phyloP scores from a whole-genome alignment of 2,329 filamentous ascomycete genomes.

The Epichloe aotearoae region DNA sequence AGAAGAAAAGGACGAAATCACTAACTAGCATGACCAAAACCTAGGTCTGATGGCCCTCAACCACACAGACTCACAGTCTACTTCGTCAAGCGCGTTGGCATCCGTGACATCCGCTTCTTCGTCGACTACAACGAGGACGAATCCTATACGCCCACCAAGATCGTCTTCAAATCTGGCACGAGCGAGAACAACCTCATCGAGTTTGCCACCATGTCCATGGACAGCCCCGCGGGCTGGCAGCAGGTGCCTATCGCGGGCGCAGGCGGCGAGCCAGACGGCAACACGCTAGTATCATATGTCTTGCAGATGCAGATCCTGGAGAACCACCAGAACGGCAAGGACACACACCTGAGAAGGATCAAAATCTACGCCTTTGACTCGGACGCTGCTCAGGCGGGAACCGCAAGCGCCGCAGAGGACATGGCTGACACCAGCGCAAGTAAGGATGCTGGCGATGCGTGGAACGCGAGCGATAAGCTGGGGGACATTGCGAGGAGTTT shows the following conservation, averaged over 20 bases:
- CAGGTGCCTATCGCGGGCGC: constrained; percentile 53
- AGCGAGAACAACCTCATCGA: constrained; percentile 84
- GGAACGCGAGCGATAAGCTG: constrained; percentile 10
- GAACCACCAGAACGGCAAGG: constrained; percentile 98
- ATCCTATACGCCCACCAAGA: constrained; percentile 90
- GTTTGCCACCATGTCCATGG: constrained; percentile 68
- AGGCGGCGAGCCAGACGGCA: constrained; percentile 49
- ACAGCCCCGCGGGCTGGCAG: constrained; percentile 78
- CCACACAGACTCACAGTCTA: constrained; percentile 74
- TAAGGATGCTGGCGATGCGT: constrained; percentile 7
- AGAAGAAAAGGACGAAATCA: neutral
- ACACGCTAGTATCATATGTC: constrained; percentile 74
- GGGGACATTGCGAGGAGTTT: constrained; percentile 18
- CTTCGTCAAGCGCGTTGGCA: constrained; percentile 71
- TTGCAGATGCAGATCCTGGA: constrained; percentile 84
- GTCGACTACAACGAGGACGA: constrained; percentile 90
- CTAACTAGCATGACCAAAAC: neutral
- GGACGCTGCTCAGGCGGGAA: constrained; percentile 28
- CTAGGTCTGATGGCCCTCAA: constrained; percentile 70
- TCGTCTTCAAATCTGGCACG: constrained; percentile 78
- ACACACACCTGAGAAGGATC: constrained; percentile 89
- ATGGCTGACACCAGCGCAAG: constrained; percentile 10
- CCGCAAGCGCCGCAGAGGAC: constrained; percentile 16
- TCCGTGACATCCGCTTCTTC: constrained; percentile 66
- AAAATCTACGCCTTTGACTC: constrained; percentile 62